These are phyloP conservation scores for Entonaema liquescens DNA, from an alignment of 495 filamentous ascomycete genomes.

Conservation along the genomic window DNA sequence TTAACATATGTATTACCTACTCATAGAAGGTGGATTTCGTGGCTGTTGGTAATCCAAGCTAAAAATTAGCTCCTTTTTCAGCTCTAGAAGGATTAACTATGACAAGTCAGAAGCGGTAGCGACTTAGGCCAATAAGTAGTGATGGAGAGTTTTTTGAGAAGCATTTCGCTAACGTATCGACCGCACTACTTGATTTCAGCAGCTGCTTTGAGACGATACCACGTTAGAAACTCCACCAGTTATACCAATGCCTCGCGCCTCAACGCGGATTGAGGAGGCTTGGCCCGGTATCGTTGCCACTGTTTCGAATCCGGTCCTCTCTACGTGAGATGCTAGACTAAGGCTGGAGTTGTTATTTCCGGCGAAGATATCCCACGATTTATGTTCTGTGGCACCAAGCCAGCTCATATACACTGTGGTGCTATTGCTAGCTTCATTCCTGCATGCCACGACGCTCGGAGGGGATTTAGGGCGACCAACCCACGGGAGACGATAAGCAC, in stretches of 20 bases:
- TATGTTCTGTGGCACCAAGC: constrained; percentile 33
- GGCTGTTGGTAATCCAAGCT: too few relatives aligned
- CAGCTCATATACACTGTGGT: constrained; percentile 36
- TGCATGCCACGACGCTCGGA: constrained; percentile 20
- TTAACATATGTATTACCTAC: too few relatives aligned
- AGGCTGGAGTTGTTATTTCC: constrained; percentile 15
- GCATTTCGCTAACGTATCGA: background rate
- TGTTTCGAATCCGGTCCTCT: constrained; percentile 31
- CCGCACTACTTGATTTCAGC: background rate
- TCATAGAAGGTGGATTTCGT: too few relatives aligned
- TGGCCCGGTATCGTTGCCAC: constrained; percentile 18
- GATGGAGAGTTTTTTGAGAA: background rate
- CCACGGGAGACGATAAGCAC: constrained; percentile 31
- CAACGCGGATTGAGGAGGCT: constrained; percentile 9
- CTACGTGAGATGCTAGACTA: constrained; percentile 11
- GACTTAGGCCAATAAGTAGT: too few relatives aligned
- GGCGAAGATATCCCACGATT: constrained; percentile 19
- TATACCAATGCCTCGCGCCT: constrained; percentile 12
- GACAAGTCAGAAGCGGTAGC: too few relatives aligned
- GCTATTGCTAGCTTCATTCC: constrained; percentile 8
- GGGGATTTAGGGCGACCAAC: constrained; percentile 23
- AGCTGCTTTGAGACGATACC: background rate
- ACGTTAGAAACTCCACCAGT: background rate
- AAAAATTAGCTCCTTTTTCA: too few relatives aligned
- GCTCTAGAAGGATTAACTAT: too few relatives aligned